Percentiles rank a stretch among this genome's conserved stretches.
Conservation (phyloP, 257 asterid genomes). For the Nicotiana tabacum region DNA sequence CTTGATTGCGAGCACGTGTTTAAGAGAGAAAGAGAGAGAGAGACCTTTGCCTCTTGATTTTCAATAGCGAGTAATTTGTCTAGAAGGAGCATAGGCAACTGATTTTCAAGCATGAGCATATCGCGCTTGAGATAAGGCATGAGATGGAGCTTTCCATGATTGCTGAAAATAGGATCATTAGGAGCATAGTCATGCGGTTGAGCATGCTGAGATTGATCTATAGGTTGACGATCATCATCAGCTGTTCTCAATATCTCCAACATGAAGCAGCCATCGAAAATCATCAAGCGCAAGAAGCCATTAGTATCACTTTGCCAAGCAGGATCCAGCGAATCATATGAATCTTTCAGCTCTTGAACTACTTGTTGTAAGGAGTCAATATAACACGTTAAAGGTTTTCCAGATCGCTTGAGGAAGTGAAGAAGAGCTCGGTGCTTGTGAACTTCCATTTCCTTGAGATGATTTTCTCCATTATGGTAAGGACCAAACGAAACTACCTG, state of each 20-base stretch:
- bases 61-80: conserved; percentile 6
- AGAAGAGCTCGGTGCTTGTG: conserved; percentile 49
- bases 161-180: conserved; percentile 20
- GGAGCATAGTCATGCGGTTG: conserved; percentile 4
- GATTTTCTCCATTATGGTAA: conserved; percentile 24
- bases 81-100: conserved; percentile 18
- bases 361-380: conserved; percentile 10
- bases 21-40: neutral
- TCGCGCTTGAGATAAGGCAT: conserved; percentile 18
- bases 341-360: conserved; percentile 29
- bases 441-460: conserved; percentile 36
- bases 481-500: conserved; percentile 47
- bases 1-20: neutral
- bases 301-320: neutral
- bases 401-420: conserved; percentile 30
- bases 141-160: conserved; percentile 13
- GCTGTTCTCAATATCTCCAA: conserved; percentile 14
- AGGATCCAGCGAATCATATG: conserved; percentile 26
- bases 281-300: conserved; percentile 15
- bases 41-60: conserved; percentile 2
- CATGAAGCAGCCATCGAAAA: conserved; percentile 18
- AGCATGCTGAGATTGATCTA: conserved; percentile 8
- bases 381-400: conserved; percentile 17
- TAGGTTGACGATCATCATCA: neutral
- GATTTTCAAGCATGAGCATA: conserved; percentile 22